Evolutionary conservation across 1,284 basidiomycete species (phyloP).

Genomic region (Trametes pubescens): DNA sequence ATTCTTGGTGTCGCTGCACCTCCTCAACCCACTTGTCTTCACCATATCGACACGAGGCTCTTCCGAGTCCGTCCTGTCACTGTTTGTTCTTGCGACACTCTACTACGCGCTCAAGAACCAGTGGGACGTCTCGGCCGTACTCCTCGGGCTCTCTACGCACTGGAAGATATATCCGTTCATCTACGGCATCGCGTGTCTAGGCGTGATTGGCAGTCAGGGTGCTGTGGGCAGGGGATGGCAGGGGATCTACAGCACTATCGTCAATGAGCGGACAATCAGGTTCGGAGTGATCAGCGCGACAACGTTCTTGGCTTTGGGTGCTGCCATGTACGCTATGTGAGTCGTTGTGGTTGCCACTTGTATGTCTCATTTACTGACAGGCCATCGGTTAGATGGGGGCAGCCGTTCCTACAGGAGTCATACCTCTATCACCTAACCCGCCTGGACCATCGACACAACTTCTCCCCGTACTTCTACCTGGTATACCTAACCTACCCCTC

Average conservation of each 20-base stretch:
- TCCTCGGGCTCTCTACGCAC: slow-evolving; percentile 84
- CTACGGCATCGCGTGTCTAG: slow-evolving; percentile 83
- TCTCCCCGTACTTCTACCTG: slow-evolving; percentile 96
- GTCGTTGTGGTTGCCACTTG: slow-evolving; percentile 42
- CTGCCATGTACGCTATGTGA: slow-evolving; percentile 80
- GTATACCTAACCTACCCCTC: slow-evolving; percentile 84
- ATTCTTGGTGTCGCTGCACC: slow-evolving; percentile 69
- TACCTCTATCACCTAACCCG: slow-evolving; percentile 94
- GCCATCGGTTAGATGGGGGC: slow-evolving; percentile 78
- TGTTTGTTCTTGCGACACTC: slow-evolving; percentile 83
- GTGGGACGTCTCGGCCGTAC: slow-evolving; percentile 71
- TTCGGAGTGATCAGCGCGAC: slow-evolving; percentile 76
- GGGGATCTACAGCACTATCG: slow-evolving; percentile 49
- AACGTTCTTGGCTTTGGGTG: slow-evolving; percentile 75
- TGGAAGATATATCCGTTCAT: slow-evolving; percentile 98
- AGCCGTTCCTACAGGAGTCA: slow-evolving; percentile 90
- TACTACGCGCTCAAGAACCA: slow-evolving; percentile 59
- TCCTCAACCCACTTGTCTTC: slow-evolving; percentile 94
- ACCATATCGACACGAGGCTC: slow-evolving; percentile 97
- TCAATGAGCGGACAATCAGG: slow-evolving; percentile 66
- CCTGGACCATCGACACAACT: slow-evolving; percentile 97
- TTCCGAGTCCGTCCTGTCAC: slow-evolving; percentile 88
- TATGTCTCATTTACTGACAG: not conserved
- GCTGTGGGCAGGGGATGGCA: slow-evolving; percentile 36
- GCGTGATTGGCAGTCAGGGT: slow-evolving; percentile 59